Evolutionary conservation across 73 alveolate species (phyloP), one percentile per base, ranked within the genome.

Genomic region (Paramecium bursaria): DNA sequence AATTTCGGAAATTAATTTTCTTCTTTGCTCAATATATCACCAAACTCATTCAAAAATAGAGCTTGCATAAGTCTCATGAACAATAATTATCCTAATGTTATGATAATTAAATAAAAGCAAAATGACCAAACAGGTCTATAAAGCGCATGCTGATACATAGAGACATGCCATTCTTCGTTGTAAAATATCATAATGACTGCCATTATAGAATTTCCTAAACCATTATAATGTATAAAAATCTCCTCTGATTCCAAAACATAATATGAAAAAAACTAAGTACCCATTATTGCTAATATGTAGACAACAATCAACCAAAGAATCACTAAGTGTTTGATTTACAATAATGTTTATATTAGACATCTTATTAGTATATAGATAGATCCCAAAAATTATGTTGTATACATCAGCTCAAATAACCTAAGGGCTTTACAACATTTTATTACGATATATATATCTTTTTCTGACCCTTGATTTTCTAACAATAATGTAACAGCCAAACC

Each of bases 101-200:
- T 48, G 26, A 48, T 48, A 17, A 79, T 46, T 21, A 79, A 23
- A 23, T 48, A 79, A 39, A 53, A 79, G 25, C 51, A 39, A 14
- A 79, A 61, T 4, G 85, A 33, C n/a, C 57, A n/a, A 10, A 25
- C 51, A 4, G 85, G 73, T n/a, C 48, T 49, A 53, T 35, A 79
- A 6, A 61, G 21, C 7, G 60, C 60, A 79, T 53, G 76, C 46
- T 79, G 27, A 53, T 79, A 79, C 89, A 79, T 79, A 11, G 89
- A 26, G 13, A 79, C 48, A 79, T 79, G 89, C 89, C 89, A 79
- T 53, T 79, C 89, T 79, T 79, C 89, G 17, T 47, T 57, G 44
- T 79, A 79, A 53, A 79, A 79, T 1, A 79, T 79, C 10, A 49
- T 48, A 19, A 79, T 49, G 23, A 79, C 89, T 15, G 89, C 89